phyloP scores from a whole-genome alignment of 1,284 basidiomycete species.

The Fomitopsis palustris region DNA sequence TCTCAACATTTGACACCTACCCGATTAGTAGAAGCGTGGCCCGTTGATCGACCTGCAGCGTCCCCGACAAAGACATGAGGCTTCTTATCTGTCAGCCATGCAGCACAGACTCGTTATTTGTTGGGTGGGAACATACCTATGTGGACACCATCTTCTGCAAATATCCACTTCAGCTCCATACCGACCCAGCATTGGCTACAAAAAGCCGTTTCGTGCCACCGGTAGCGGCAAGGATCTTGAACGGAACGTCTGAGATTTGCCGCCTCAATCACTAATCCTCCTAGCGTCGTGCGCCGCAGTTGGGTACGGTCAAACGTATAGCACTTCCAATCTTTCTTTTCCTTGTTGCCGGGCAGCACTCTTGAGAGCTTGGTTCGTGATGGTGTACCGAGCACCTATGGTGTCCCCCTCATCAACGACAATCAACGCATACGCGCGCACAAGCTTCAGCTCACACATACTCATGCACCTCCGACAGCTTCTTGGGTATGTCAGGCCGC shows the following conservation, averaged over 20 bases:
- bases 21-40: conserved; percentile 83
- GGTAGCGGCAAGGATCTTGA: conserved; percentile 78
- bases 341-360: conserved; percentile 51
- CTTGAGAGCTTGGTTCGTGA: conserved; percentile 77
- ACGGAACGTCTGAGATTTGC: conserved; percentile 72
- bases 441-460: conserved; percentile 48
- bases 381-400: conserved; percentile 65
- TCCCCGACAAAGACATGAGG: conserved; percentile 85
- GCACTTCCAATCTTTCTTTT: conserved; percentile 73
- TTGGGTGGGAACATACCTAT: conserved; percentile 51
- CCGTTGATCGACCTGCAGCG: conserved; percentile 76
- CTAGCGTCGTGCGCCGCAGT: neutral
- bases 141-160: conserved; percentile 48
- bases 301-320: conserved; percentile 42
- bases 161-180: conserved; percentile 64
- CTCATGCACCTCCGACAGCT: conserved; percentile 55
- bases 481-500: conserved; percentile 60
- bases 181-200: conserved; percentile 91
- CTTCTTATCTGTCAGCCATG: conserved; percentile 48
- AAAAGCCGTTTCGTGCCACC: conserved; percentile 69
- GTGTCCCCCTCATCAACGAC: neutral
- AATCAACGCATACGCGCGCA: neutral
- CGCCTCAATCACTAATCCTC: neutral
- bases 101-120: neutral
- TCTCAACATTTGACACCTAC: conserved; percentile 74